phyloP scores from a whole-genome alignment of 352 stramenopile species.

The Phytophthora pinifolia region DNA sequence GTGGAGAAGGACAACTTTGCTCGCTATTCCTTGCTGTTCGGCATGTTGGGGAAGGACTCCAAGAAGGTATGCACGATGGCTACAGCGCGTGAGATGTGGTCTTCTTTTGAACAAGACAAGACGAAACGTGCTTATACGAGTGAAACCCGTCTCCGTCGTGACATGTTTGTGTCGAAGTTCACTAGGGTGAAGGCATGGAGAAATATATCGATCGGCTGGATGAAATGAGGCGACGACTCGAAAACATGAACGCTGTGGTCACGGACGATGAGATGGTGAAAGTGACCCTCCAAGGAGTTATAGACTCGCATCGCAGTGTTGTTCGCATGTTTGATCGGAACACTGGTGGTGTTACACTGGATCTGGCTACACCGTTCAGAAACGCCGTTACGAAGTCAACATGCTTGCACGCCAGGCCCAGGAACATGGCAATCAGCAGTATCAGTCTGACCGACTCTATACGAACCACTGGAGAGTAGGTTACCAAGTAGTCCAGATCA shows the following conservation, averaged over 20 bases:
- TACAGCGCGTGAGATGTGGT: constrained; percentile 7
- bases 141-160: constrained; percentile 6
- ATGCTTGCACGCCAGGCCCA: too few species aligned
- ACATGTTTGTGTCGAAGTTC: constrained; percentile 7
- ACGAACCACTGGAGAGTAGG: too few species aligned
- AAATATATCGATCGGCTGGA: constrained; percentile 13
- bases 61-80: constrained; percentile 13
- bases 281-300: constrained; percentile 3
- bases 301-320: constrained; percentile 3
- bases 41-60: constrained; percentile 4
- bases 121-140: constrained; percentile 8
- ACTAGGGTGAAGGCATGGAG: constrained; percentile 4
- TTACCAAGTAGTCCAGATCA: too few species aligned
- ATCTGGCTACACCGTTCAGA: constrained; percentile 6
- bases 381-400: constrained; percentile 1
- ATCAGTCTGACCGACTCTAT: too few species aligned
- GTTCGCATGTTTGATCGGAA: constrained; percentile 10
- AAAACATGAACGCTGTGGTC: constrained; percentile 13
- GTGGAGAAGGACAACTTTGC: constrained; percentile 3
- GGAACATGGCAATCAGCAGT: too few species aligned
- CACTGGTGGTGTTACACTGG: background rate
- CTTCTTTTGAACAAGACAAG: background rate
- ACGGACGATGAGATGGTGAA: constrained; percentile 5
- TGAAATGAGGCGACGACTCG: constrained; percentile 3
- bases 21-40: background rate